Conservation (phyloP, 2,329 filamentous ascomycete species). For the Penicillium sp. region DNA sequence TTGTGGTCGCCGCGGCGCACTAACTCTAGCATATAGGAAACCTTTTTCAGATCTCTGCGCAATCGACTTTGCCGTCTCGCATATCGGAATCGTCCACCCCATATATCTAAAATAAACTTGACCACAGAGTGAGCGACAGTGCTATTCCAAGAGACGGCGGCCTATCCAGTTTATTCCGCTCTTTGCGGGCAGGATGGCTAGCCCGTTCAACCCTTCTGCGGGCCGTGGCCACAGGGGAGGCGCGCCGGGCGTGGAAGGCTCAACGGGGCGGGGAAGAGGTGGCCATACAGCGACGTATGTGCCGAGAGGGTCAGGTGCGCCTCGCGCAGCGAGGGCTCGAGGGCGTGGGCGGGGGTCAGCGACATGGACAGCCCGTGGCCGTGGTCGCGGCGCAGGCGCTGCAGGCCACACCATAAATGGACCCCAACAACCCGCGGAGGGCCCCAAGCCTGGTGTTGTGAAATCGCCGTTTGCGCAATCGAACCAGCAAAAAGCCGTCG, state of each 20-base stretch:
- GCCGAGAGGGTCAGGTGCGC: conserved; percentile 16
- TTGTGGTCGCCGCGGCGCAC: conserved; percentile 18
- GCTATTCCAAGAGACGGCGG: conserved; percentile 11
- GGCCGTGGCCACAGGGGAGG: conserved; percentile 27
- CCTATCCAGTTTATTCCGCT: conserved; percentile 21
- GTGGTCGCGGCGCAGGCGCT: conserved; percentile 22
- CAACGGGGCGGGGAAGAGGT: conserved; percentile 28
- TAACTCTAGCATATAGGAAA: conserved; percentile 9
- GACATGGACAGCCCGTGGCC: conserved; percentile 8
- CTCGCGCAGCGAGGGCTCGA: conserved; percentile 17
- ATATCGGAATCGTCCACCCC: background rate
- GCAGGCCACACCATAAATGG: conserved; percentile 3
- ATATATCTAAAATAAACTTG: background rate
- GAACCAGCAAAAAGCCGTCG: conserved; percentile 17
- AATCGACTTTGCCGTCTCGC: background rate
- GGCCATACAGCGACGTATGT: conserved; percentile 17
- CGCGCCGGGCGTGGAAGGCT: conserved; percentile 15
- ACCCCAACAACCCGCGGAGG: background rate
- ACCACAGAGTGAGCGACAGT: background rate
- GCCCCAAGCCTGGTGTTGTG: background rate
- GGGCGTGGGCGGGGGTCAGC: conserved; percentile 23
- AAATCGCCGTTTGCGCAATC: conserved; percentile 29
- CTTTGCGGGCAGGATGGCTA: conserved; percentile 31
- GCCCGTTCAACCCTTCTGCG: conserved; percentile 30
- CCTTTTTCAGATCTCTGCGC: background rate